Percentiles rank a stretch among this genome's conserved stretches.
Conservation (phyloP, 2,329 filamentous ascomycete genomes). For the Keithomyces neogunnii region DNA sequence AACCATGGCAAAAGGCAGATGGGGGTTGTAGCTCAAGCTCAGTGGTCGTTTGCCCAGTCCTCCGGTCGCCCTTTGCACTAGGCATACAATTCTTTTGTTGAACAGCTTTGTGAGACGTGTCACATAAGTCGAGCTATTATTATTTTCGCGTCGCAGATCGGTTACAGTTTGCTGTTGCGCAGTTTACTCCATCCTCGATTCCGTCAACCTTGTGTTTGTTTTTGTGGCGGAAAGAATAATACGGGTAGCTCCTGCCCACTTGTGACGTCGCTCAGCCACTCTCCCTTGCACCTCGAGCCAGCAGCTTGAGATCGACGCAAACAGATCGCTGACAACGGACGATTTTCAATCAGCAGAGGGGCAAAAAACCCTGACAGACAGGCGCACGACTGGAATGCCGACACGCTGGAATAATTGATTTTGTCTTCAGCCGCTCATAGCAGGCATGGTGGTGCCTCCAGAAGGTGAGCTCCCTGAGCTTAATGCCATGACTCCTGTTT, state of each 20-base stretch:
- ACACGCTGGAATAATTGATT: not conserved
- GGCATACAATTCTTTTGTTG: not conserved
- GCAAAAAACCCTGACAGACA: not conserved
- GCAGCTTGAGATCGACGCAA: conserved; percentile 1
- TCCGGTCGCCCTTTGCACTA: not conserved
- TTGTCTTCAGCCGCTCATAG: not conserved
- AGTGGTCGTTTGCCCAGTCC: not conserved
- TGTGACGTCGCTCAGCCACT: conserved; percentile 3
- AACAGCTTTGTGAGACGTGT: not conserved
- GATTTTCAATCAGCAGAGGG: not conserved
- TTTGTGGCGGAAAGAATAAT: not conserved
- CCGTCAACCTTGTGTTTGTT: not conserved
- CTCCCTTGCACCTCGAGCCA: not conserved
- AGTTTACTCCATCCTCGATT: not conserved
- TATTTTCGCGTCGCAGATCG: not conserved
- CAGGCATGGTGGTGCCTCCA: conserved; percentile 2
- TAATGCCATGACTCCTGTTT: not conserved
- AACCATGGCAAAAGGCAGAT: not conserved
- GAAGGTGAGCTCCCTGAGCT: conserved; percentile 1
- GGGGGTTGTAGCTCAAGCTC: not conserved
- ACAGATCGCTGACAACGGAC: not conserved
- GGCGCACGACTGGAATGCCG: not conserved
- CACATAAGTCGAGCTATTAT: not conserved
- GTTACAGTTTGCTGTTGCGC: not conserved
- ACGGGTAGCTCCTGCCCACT: not conserved